A percentile compares a stretch with the other conserved stretches of the same genome.
Conservation (phyloP, 768 basidiomycete species). For the Amanita polypyramis region DNA sequence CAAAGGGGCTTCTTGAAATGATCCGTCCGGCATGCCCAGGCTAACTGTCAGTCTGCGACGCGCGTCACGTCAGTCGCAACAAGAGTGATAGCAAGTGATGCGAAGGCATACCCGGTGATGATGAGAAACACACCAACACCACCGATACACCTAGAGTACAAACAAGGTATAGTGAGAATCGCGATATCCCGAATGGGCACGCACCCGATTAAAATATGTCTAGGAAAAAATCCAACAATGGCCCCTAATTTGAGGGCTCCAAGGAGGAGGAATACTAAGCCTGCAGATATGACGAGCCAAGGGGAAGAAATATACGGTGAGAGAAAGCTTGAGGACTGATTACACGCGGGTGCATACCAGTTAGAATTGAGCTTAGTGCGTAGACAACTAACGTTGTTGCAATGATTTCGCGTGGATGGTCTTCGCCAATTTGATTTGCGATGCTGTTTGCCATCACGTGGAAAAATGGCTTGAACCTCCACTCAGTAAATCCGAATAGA, state of each 20-base stretch:
- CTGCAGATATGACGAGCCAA: constrained; percentile 22
- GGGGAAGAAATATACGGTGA: not conserved
- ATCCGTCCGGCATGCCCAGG: constrained; percentile 71
- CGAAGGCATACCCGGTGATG: constrained; percentile 59
- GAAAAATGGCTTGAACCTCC: constrained; percentile 71
- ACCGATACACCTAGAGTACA: constrained; percentile 59
- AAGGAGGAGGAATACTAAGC: constrained; percentile 77
- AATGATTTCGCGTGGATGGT: constrained; percentile 60
- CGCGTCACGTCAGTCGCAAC: not conserved
- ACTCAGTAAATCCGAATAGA: not conserved
- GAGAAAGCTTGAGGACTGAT: too few relatives aligned
- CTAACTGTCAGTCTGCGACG: constrained; percentile 65
- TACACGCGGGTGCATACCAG: constrained; percentile 37
- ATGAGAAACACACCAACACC: constrained; percentile 94
- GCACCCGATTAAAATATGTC: constrained; percentile 93
- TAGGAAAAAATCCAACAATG: constrained; percentile 90
- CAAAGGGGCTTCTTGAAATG: constrained; percentile 41
- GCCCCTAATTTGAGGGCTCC: constrained; percentile 76
- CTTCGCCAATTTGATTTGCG: constrained; percentile 58
- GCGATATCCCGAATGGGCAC: constrained; percentile 14
- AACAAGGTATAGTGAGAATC: constrained; percentile 5
- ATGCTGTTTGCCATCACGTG: constrained; percentile 83
- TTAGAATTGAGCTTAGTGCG: constrained; percentile 78
- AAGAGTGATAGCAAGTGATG: not conserved
- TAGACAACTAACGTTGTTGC: constrained; percentile 89